Evolutionary conservation across 768 basidiomycete species (phyloP).

Genomic region (Sutorius australiensis): DNA sequence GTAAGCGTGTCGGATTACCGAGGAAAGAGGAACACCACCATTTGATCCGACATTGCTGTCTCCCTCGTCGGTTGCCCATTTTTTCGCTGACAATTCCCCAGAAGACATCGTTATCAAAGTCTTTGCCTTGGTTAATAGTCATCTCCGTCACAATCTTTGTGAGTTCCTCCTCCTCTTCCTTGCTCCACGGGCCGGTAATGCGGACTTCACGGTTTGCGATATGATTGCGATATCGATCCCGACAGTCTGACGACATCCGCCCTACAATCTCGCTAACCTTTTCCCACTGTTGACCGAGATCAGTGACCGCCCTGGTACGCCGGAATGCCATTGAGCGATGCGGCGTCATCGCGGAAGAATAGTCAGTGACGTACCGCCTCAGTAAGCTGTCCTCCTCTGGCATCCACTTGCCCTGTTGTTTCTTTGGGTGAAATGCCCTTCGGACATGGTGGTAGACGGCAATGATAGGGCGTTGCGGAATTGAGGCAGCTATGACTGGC

Average conservation of each 20-base stretch:
- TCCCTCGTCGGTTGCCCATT: slow-evolving; percentile 72
- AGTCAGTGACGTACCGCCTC: slow-evolving; percentile 45
- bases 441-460: slow-evolving; percentile 83
- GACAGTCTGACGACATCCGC: slow-evolving; percentile 74
- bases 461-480: slow-evolving; percentile 74
- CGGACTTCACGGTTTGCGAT: slow-evolving; percentile 64
- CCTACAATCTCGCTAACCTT: slow-evolving; percentile 68
- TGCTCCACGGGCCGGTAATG: slow-evolving; percentile 68
- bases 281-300: slow-evolving; percentile 78
- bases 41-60: slow-evolving; percentile 86
- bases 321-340: slow-evolving; percentile 3
- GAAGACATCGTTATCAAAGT: slow-evolving; percentile 75
- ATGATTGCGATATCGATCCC: slow-evolving; percentile 84
- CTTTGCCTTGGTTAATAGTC: slow-evolving; percentile 67
- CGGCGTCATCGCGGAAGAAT: neutral
- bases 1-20: slow-evolving; percentile 1
- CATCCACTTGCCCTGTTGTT: slow-evolving; percentile 68
- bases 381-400: slow-evolving; percentile 61
- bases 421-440: slow-evolving; percentile 63
- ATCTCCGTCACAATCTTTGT: slow-evolving; percentile 72
- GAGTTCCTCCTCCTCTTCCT: slow-evolving; percentile 73
- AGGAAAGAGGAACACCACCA: slow-evolving; percentile 46
- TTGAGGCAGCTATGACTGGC: slow-evolving; percentile 50
- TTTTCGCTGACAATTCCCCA: slow-evolving; percentile 74
- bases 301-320: slow-evolving; percentile 55